phyloP scores from a whole-genome alignment of 257 asterid species.

The Oldenlandia corymbosa region DNA sequence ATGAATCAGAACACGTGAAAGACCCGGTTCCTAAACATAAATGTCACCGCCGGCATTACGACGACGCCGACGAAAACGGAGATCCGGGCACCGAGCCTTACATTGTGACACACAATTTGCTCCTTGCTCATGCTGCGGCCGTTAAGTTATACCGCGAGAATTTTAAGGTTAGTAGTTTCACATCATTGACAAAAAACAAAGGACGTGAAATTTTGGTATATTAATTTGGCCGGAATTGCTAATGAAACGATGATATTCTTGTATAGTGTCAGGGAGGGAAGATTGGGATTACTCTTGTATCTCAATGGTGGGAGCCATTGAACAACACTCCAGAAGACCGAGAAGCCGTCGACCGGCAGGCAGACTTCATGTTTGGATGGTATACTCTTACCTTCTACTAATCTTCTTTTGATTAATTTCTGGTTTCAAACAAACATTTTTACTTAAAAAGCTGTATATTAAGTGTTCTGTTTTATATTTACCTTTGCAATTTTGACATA shows the following conservation, averaged over 20 bases:
- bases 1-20: neutral
- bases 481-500: too few species aligned
- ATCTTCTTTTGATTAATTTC: neutral
- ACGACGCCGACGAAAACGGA: neutral
- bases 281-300: slow-evolving; percentile 38
- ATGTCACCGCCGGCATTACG: neutral
- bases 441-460: too few species aligned
- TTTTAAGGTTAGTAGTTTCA: slow-evolving; percentile 29
- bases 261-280: slow-evolving; percentile 43
- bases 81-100: slow-evolving; percentile 42
- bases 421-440: too few species aligned
- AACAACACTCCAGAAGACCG: slow-evolving; percentile 2
- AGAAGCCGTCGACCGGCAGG: slow-evolving; percentile 14
- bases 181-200: too few species aligned
- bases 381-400: neutral
- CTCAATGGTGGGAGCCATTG: slow-evolving; percentile 48
- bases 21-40: neutral
- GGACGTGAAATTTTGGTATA: too few species aligned
- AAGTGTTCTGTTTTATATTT: too few species aligned
- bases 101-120: slow-evolving; percentile 37
- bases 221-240: too few species aligned
- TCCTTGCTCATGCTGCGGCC: slow-evolving; percentile 42
- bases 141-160: slow-evolving; percentile 31
- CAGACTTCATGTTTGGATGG: slow-evolving; percentile 36
- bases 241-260: neutral